A percentile compares a stretch with the other conserved stretches of the same genome.
phyloP scores from a whole-genome alignment of 2,329 filamentous ascomycete genomes.

The Tolypocladium capitatum region DNA sequence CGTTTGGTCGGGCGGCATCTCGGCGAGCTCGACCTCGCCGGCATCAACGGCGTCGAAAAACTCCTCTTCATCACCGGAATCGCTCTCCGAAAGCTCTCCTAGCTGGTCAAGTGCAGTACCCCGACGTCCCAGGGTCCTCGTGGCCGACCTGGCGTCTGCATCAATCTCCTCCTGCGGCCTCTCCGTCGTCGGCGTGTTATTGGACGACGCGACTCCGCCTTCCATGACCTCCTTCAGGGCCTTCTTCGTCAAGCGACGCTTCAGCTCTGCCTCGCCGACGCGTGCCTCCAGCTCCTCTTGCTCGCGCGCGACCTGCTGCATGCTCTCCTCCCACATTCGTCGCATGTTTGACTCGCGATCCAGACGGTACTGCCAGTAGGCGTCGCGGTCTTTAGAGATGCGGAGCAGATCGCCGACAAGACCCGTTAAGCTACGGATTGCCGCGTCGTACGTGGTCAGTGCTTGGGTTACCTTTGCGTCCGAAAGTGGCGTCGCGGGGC shows the following conservation, averaged over 20 bases:
- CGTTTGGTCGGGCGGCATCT: constrained; percentile 42
- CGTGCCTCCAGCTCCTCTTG: constrained; percentile 83
- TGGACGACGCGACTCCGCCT: constrained; percentile 24
- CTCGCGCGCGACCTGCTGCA: constrained; percentile 90
- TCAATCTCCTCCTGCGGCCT: constrained; percentile 18
- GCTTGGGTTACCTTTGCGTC: constrained; percentile 68
- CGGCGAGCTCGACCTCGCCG: constrained; percentile 72
- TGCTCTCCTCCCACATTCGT: constrained; percentile 97
- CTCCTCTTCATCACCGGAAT: constrained; percentile 75
- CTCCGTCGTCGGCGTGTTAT: constrained; percentile 15
- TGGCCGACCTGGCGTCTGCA: constrained; percentile 23
- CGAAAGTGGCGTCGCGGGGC: constrained; percentile 58
- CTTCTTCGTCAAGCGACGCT: constrained; percentile 77
- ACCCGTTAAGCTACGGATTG: constrained; percentile 74
- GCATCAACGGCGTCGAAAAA: constrained; percentile 97
- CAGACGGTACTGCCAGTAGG: constrained; percentile 91
- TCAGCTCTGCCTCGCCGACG: constrained; percentile 80
- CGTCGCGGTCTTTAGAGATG: constrained; percentile 86
- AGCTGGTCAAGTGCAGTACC: constrained; percentile 58
- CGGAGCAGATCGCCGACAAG: constrained; percentile 77
- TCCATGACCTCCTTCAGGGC: constrained; percentile 78
- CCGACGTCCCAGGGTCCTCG: constrained; percentile 33
- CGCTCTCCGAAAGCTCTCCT: constrained; percentile 63
- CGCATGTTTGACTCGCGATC: constrained; percentile 86
- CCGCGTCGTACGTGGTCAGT: constrained; percentile 73